Base-by-base conservation (phyloP, 2,329 filamentous ascomycete species). In the Talaromyces sp. region DNA sequence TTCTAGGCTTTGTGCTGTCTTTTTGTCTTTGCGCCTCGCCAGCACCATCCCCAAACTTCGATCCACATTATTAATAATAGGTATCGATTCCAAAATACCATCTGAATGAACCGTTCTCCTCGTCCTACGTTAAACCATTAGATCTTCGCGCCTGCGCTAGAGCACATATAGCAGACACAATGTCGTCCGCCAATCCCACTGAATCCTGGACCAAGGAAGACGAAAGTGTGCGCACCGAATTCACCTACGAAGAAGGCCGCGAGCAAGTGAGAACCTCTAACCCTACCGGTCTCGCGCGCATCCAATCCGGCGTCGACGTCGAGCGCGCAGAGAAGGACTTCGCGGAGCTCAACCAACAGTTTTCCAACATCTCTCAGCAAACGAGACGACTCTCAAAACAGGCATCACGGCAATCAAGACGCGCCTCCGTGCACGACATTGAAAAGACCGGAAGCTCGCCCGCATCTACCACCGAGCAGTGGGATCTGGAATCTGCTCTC, bases 401-500 rank as follows among this genome's bases (percentile, higher is more conserved):
- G 31, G 69, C 70, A 3, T 75, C 67, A 63, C 73, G 70, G 50
- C 68, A 66, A 7, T 75, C 74, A 1, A 73, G 71, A 43, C 63
- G 70, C 3, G 70, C 66, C 43, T 52, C 65, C 2, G 68, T 67
- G 11, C 60, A 75, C 31, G 89, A 90, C 78, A 72, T 86, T 9
- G 89, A 92, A 70, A 89, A 89, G 75, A 81, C 77, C 1, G 74
- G 75, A 3, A 77, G 77, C 33, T 73, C 77, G 1, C 71, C 76
- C 1, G 77, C 77, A 3, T 81, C 81, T 9, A 45, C n/a, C 0
- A 81, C 81, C 2, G 86, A 86, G 63, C 81, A 84, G 10, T 96
- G 95, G 76, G 89, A 96, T 73, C 82, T 97, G 43, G 91, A 96
- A 75, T 78, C 82, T 9, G 88, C 89, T 3, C 80, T 96, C 66